Evolutionary conservation across 1,139 yeast species (phyloP), one percentile per base, ranked within the genome.

Genomic region (Pichia sp.): DNA sequence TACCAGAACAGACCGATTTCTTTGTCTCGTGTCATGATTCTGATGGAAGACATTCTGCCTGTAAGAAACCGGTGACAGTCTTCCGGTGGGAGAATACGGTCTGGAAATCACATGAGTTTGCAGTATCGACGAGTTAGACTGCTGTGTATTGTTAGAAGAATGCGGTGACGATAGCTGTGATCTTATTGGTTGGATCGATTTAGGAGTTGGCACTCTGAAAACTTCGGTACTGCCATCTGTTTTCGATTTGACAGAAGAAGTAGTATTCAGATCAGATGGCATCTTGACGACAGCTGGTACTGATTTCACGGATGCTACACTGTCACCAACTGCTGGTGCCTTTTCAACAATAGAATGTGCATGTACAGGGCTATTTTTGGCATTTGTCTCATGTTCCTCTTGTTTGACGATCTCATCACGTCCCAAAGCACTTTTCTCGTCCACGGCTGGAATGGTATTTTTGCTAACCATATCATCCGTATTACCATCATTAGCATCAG

Each of bases 1-100:
- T 37, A 62, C 51, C 29, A 64, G 57, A 36, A 66, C 55, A 11
- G 68, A 65, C 4, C 68, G 69, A 42, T 58, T 54, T 44, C 71
- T 53, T 29, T 58, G 62, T 43, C 65, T 55, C 27, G 50, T 35
- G 16, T 40, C 44, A 31, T 31, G 33, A 8, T 31, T 31, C 36
- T 48, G 48, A 4, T 39, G 39, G 31, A 45, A 48, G 5, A 47
- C 41, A 29, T 47, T 47, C 41, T 43, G 46, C 39, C 40, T 45
- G n/a, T 43, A 47, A 8, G 44, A 40, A 6, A 45, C 46, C 3
- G 50, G 50, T 3, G 50, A 47, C 27, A 45, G 27, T 36, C 44
- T 42, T 27, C 46, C 44, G 9, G 23, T 31, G 29, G 47, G 46
- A 3, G 44, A 41, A 27, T 27, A 44, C 4, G 47, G 39, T 29